phyloP scores from a whole-genome alignment of 805 yeast species.

The Pichia nanzhaoensis region DNA sequence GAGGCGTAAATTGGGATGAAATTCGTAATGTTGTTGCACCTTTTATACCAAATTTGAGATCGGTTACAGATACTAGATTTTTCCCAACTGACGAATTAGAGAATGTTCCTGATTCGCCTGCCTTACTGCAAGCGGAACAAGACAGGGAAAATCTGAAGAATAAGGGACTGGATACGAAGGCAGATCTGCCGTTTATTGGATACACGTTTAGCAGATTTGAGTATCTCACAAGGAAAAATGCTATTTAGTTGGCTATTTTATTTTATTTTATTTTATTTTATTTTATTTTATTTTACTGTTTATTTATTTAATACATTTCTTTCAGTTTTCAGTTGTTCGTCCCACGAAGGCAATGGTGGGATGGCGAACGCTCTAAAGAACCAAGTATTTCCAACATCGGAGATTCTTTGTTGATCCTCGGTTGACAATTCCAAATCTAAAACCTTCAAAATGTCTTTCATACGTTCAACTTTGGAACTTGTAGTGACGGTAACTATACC shows the following conservation, averaged over 20 bases:
- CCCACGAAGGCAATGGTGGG: slow-evolving; percentile 16
- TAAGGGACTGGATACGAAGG: slow-evolving; percentile 51
- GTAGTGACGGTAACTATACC: slow-evolving; percentile 43
- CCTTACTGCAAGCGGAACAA: slow-evolving; percentile 57
- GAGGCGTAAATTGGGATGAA: slow-evolving; percentile 94
- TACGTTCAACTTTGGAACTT: slow-evolving; percentile 35
- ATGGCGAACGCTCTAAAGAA: slow-evolving; percentile 22
- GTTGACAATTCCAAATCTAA: slow-evolving; percentile 30
- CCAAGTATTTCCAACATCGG: slow-evolving; percentile 21
- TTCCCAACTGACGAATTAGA: slow-evolving; percentile 97
- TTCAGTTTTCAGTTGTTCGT: slow-evolving; percentile 17
- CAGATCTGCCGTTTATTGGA: slow-evolving; percentile 94
- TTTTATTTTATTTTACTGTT: not conserved
- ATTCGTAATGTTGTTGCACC: slow-evolving; percentile 89
- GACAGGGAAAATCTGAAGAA: slow-evolving; percentile 49
- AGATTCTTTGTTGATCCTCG: slow-evolving; percentile 27
- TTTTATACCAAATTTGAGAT: slow-evolving; percentile 82
- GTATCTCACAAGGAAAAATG: slow-evolving; percentile 75
- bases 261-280: too few species aligned
- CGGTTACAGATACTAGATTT: slow-evolving; percentile 92
- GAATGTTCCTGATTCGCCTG: slow-evolving; percentile 88
- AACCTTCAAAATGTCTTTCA: slow-evolving; percentile 31
- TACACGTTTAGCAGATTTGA: slow-evolving; percentile 95
- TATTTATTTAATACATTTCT: slow-evolving; percentile 7
- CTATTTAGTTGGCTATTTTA: slow-evolving; percentile 21